Conservation (phyloP, 2,329 filamentous ascomycete genomes). For the Colletotrichum camelliae region DNA sequence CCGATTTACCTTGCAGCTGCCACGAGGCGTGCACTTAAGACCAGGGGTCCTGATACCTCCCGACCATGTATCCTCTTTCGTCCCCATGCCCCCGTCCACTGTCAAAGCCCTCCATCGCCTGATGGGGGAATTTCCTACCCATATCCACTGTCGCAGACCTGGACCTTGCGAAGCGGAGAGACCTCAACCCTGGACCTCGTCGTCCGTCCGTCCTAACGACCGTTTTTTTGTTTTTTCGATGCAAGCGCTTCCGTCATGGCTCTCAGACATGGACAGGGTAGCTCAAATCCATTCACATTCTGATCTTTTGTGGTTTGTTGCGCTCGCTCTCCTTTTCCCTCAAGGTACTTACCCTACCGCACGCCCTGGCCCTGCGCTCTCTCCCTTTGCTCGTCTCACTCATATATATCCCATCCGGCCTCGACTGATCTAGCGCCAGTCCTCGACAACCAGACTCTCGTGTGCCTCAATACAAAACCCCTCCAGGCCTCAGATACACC, state of each 20-base stretch:
- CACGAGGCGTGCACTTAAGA: slow-evolving; percentile 22
- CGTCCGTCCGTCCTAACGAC: slow-evolving; percentile 22
- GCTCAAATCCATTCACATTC: slow-evolving; percentile 18
- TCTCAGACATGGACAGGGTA: slow-evolving; percentile 25
- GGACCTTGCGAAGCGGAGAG: slow-evolving; percentile 23
- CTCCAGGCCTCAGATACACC: not conserved
- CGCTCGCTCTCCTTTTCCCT: slow-evolving; percentile 8
- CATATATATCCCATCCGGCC: slow-evolving; percentile 20
- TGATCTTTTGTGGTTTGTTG: slow-evolving; percentile 7
- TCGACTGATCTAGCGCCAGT: not conserved
- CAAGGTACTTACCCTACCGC: slow-evolving; percentile 14
- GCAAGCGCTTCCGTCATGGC: slow-evolving; percentile 26
- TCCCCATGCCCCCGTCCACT: slow-evolving; percentile 23
- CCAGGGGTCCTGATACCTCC: slow-evolving; percentile 21
- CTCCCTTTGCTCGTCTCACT: slow-evolving; percentile 13
- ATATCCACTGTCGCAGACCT: slow-evolving; percentile 25
- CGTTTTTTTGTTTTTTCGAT: slow-evolving; percentile 19
- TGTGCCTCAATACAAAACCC: not conserved
- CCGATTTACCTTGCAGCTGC: slow-evolving; percentile 22
- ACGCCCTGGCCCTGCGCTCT: slow-evolving; percentile 9
- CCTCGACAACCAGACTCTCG: not conserved
- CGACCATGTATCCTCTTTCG: slow-evolving; percentile 11
- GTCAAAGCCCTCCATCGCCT: slow-evolving; percentile 26
- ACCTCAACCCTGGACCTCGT: slow-evolving; percentile 23
- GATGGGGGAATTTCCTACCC: slow-evolving; percentile 23